A percentile compares a stretch with the other conserved stretches of the same genome.
These are phyloP conservation scores for Populus pruinosa DNA, from an alignment of 345 rosid genomes.

Conservation along the genomic window DNA sequence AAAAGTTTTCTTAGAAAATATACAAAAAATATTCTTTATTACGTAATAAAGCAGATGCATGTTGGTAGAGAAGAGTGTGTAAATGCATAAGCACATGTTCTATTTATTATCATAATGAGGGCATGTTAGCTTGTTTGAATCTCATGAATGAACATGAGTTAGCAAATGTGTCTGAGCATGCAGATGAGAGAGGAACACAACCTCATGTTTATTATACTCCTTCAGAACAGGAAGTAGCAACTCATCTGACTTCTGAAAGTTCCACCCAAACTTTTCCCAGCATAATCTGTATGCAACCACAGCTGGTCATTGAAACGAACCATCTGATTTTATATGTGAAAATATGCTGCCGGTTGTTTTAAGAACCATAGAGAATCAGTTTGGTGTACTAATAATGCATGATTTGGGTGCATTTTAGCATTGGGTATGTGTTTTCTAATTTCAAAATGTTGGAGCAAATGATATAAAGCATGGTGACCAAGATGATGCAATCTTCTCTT, in stretches of 20 bases:
- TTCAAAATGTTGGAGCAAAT: too few relatives aligned
- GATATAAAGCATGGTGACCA: too few relatives aligned
- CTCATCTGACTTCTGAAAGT: conserved; percentile 72
- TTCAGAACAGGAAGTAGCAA: conserved; percentile 80
- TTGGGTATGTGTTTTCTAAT: too few relatives aligned
- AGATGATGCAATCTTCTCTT: too few relatives aligned
- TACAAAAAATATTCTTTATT: too few relatives aligned
- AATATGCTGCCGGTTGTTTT: not conserved
- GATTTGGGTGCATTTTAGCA: not conserved
- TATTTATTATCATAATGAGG: too few relatives aligned
- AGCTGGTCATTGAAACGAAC: not conserved
- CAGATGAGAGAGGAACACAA: conserved; percentile 20
- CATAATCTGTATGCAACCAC: conserved; percentile 56
- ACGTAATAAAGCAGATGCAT: too few relatives aligned
- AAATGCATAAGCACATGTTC: too few relatives aligned
- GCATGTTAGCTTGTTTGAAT: not conserved
- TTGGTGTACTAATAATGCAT: not conserved
- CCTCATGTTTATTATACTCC: conserved; percentile 91
- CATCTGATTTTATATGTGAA: not conserved
- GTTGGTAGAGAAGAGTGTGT: too few relatives aligned
- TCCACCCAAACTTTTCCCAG: conserved; percentile 97
- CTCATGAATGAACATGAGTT: not conserved
- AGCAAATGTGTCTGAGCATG: not conserved
- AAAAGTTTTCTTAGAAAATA: not conserved
- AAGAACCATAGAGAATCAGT: not conserved